Percentiles rank a stretch among this genome's conserved stretches.
phyloP scores from a whole-genome alignment of 2,329 filamentous ascomycete species.

The Botryotinia narcissicola region DNA sequence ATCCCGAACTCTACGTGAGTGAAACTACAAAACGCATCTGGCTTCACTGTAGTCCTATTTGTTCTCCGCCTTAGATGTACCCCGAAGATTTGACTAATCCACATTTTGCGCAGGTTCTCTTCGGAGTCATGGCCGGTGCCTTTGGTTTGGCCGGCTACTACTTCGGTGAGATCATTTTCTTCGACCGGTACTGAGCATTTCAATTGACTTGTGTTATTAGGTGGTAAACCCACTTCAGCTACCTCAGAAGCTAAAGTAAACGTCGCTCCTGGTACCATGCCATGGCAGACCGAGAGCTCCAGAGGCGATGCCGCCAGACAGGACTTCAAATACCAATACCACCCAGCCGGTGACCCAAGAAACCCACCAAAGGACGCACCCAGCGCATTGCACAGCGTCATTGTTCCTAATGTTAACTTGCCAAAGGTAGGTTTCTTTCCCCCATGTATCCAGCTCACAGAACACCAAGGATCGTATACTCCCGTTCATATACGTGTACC shows the following conservation, averaged over 20 bases:
- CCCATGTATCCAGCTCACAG: background rate
- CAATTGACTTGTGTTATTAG: constrained; percentile 45
- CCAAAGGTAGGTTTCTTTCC: constrained; percentile 66
- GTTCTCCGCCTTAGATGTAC: constrained; percentile 7
- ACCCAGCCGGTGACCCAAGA: constrained; percentile 70
- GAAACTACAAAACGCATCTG: background rate
- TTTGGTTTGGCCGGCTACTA: constrained; percentile 88
- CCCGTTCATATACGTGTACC: background rate
- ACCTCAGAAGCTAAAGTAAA: constrained; percentile 77
- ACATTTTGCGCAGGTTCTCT: constrained; percentile 66
- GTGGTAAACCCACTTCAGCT: constrained; percentile 78
- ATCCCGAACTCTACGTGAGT: constrained; percentile 73
- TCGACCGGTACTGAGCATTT: constrained; percentile 8
- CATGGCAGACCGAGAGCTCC: constrained; percentile 73
- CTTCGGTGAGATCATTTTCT: constrained; percentile 57
- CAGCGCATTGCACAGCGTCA: constrained; percentile 90
- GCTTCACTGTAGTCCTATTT: constrained; percentile 28
- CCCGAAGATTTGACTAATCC: constrained; percentile 16
- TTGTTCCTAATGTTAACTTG: constrained; percentile 89
- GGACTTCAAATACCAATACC: constrained; percentile 62
- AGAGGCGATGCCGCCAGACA: constrained; percentile 59
- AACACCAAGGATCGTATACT: background rate
- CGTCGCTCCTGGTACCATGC: constrained; percentile 76
- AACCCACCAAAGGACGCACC: constrained; percentile 82
- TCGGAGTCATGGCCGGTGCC: constrained; percentile 85